These are phyloP conservation scores for Globisporangium takayamanum DNA, from an alignment of 352 stramenopile species.

Conservation along the genomic window DNA sequence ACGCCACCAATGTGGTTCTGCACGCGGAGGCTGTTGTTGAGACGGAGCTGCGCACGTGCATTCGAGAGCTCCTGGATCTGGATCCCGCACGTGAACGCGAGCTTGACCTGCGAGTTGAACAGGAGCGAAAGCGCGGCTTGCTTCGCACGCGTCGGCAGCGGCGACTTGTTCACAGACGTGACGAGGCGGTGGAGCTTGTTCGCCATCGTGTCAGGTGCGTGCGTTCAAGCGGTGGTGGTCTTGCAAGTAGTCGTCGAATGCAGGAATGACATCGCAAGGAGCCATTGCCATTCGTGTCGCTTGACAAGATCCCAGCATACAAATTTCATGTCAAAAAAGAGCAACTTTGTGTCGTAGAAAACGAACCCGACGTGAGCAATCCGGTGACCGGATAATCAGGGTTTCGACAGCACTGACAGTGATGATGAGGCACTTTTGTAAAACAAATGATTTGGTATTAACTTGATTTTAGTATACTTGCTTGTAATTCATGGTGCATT, in stretches of 20 bases:
- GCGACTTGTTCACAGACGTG: constrained; percentile 38
- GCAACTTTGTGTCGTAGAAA: too few species aligned
- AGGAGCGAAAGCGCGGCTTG: constrained; percentile 56
- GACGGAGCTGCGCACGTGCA: constrained; percentile 33
- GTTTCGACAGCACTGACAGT: too few species aligned
- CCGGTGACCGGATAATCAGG: too few species aligned
- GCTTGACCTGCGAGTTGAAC: constrained; percentile 84
- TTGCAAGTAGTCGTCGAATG: not conserved
- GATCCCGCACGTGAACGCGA: constrained; percentile 72
- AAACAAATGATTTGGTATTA: too few species aligned
- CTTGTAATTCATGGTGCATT: too few species aligned
- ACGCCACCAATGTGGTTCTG: constrained; percentile 88
- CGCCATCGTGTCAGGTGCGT: constrained; percentile 12
- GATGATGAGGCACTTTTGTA: too few species aligned
- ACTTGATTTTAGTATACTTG: too few species aligned
- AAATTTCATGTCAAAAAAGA: too few species aligned
- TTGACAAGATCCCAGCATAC: too few species aligned
- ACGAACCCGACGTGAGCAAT: too few species aligned
- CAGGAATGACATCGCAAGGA: not conserved
- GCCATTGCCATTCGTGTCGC: not conserved
- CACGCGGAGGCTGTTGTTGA: constrained; percentile 70
- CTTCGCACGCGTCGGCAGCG: constrained; percentile 27
- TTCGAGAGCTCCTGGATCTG: constrained; percentile 57
- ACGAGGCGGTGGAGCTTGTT: constrained; percentile 64
- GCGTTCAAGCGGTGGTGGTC: not conserved